Evolutionary conservation across 2,329 filamentous ascomycete genomes (phyloP), one percentile per base, ranked within the genome.

Genomic region (Cladosporium sp.): DNA sequence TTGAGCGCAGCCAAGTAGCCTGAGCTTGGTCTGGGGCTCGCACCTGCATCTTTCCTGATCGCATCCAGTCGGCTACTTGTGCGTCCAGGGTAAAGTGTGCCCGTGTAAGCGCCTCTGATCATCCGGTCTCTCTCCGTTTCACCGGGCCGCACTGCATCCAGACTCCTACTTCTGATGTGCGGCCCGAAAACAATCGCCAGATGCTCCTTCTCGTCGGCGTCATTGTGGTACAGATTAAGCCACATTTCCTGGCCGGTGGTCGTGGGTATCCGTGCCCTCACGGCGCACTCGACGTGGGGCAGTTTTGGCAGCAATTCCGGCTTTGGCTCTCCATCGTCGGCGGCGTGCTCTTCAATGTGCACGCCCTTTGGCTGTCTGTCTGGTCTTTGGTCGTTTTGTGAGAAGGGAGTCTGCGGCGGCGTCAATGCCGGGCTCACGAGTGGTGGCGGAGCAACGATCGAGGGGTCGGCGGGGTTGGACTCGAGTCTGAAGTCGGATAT

Each of bases 221-320:
- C 91, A 79, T 99, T 99, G 69, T 89, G 89, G 80, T 99, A 99
- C 0, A 98, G 83, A 75, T 99, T 94, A 61, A 99, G 80, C 79
- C 96, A 99, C 93, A 99, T 98, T 78, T 99, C 93, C 12, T 93
- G 91, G 3, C 94, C 94, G 0, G 86, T 88, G 2, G 92, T 94
- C 0, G 94, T 98, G 0, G 95, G 95, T 72, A 99, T 99, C 64
- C 95, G 89, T 21, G 95, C 95, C 70, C 95, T 90, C 58, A 98
- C 95, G 69, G 96, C 88, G 80, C 95, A 99, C 76, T 92, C 89
- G n/a, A 99, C 94, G 28, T 91, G 80, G 8, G 94, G 95, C 1
- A 98, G 83, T 16, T 83, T 86, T 70, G 90, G 84, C 7, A 97
- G 86, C 26, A 97, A 83, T 66, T 87, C 88, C 0, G 92, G 92